These are phyloP conservation scores for Eremochloa ophiuroides DNA, from an alignment of 176 grass and related monocot genomes.

Conservation along the genomic window DNA sequence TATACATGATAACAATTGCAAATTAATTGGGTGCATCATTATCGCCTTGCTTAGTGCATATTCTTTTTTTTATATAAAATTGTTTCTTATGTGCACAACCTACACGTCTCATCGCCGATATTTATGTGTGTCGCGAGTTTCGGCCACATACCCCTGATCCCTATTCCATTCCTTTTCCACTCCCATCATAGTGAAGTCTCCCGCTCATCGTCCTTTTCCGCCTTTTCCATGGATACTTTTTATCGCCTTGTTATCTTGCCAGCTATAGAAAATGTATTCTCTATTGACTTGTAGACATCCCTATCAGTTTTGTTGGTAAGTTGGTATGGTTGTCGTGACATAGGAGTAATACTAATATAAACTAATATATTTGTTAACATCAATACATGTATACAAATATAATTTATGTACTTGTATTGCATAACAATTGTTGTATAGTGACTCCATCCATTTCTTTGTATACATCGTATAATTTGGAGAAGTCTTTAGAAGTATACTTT, in stretches of 20 bases:
- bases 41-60: slow-evolving; percentile 39
- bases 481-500: neutral
- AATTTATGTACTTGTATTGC: neutral
- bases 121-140: slow-evolving; percentile 34
- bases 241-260: slow-evolving; percentile 27
- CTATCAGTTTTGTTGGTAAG: neutral
- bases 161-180: slow-evolving; percentile 23
- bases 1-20: neutral
- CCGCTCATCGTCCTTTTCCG: neutral
- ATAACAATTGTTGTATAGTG: neutral
- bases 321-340: neutral
- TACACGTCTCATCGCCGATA: slow-evolving; percentile 30
- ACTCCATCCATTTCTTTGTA: neutral
- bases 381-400: neutral
- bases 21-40: slow-evolving; percentile 29
- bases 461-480: neutral
- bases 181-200: slow-evolving; percentile 19
- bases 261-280: neutral
- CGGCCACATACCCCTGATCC: slow-evolving; percentile 49
- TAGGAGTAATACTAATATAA: neutral
- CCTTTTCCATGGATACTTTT: slow-evolving; percentile 13
- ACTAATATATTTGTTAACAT: neutral
- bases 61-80: slow-evolving; percentile 24
- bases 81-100: slow-evolving; percentile 29
- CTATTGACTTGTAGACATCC: slow-evolving; percentile 4